These are phyloP conservation scores for Suillus tomentosus DNA, from an alignment of 768 basidiomycete genomes.

Conservation along the genomic window DNA sequence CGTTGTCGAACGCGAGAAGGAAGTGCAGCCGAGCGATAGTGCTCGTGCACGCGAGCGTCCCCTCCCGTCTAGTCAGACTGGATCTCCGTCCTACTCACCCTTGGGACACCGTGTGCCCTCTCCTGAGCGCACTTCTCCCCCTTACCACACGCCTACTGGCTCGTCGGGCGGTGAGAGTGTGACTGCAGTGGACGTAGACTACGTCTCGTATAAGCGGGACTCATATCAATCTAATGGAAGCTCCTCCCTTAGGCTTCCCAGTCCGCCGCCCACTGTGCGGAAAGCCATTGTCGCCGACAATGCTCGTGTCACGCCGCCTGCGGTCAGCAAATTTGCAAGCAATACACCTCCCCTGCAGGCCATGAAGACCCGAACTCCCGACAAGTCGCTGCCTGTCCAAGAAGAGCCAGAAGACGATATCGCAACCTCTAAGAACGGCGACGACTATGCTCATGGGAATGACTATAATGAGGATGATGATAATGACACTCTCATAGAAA, in stretches of 20 bases:
- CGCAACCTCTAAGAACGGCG: conserved; percentile 38
- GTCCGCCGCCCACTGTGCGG: conserved; percentile 29
- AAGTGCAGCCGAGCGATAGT: conserved; percentile 37
- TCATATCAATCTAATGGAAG: conserved; percentile 36
- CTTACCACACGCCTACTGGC: conserved; percentile 49
- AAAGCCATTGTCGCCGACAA: conserved; percentile 26
- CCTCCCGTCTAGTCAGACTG: conserved; percentile 39
- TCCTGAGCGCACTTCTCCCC: conserved; percentile 55
- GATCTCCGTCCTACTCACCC: conserved; percentile 43
- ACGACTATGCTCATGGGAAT: conserved; percentile 42
- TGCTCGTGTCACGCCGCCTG: conserved; percentile 37
- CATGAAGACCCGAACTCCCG: conserved; percentile 58
- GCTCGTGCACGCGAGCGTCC: conserved; percentile 27
- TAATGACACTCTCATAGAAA: conserved; percentile 47
- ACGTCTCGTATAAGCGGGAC: conserved; percentile 49
- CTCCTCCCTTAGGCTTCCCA: conserved; percentile 31
- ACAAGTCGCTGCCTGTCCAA: conserved; percentile 75
- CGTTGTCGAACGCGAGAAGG: conserved; percentile 46
- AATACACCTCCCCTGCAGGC: conserved; percentile 60
- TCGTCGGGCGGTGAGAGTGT: conserved; percentile 49
- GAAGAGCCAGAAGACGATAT: conserved; percentile 75
- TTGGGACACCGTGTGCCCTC: conserved; percentile 45
- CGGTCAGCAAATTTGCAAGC: conserved; percentile 40
- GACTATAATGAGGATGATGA: conserved; percentile 48
- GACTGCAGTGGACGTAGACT: conserved; percentile 38